phyloP scores from a whole-genome alignment of 2,329 filamentous ascomycete genomes.

The Elsinoe australis region DNA sequence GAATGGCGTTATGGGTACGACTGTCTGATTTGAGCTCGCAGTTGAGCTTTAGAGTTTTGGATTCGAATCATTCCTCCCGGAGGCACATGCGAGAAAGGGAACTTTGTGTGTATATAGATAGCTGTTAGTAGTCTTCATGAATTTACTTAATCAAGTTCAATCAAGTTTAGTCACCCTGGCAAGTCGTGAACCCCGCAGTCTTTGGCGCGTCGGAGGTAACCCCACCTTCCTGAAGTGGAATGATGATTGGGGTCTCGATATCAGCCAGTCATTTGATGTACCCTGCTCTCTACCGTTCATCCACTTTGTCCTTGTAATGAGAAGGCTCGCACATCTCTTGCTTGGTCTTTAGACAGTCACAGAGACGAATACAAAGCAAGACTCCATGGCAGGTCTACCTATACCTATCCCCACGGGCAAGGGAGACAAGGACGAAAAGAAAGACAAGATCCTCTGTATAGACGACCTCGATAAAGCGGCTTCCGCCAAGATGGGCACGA shows the following conservation, averaged over 20 bases:
- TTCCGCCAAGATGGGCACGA: neutral
- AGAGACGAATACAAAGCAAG: no score
- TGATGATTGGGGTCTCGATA: no score
- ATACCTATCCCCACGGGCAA: neutral
- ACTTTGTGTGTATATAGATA: neutral
- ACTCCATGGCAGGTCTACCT: constrained; percentile 10
- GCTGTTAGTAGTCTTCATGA: neutral
- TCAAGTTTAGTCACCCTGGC: no score
- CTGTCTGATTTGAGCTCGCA: constrained; percentile 5
- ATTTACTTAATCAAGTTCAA: no score
- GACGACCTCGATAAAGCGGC: constrained; percentile 9
- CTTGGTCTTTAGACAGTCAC: no score
- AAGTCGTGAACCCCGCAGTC: no score
- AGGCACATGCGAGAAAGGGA: neutral
- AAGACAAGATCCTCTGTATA: constrained; percentile 14
- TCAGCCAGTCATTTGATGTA: no score
- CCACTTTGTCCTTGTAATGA: no score
- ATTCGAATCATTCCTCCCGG: neutral
- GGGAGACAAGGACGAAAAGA: neutral
- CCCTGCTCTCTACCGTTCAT: no score
- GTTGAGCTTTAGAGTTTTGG: constrained; percentile 1
- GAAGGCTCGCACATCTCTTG: no score
- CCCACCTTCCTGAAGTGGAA: no score
- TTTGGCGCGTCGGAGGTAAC: no score
- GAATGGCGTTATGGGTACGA: constrained; percentile 10